These are phyloP conservation scores for Colletotrichum musicola DNA, from an alignment of 2,329 filamentous ascomycete genomes.

Conservation along the genomic window DNA sequence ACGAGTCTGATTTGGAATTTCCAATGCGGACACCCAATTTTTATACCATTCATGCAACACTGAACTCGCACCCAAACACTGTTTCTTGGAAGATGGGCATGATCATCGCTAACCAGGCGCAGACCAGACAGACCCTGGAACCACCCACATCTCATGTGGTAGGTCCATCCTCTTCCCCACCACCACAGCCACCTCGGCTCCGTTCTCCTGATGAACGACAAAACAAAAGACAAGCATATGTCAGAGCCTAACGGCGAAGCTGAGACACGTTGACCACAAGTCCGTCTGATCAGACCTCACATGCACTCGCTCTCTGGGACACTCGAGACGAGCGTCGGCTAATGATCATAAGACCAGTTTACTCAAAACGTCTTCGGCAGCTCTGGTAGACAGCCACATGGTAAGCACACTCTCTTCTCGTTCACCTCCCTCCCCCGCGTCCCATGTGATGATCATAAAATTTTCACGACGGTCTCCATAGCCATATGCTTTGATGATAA, in stretches of 20 bases:
- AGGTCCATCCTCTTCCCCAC: background rate
- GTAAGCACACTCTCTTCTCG: constrained; percentile 1
- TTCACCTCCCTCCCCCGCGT: background rate
- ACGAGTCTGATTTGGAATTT: constrained; percentile 74
- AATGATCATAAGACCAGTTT: constrained; percentile 2
- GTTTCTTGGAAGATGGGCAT: constrained; percentile 17
- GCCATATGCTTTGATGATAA: constrained; percentile 42
- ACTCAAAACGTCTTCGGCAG: too few relatives aligned
- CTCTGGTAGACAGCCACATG: background rate
- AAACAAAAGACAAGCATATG: constrained; percentile 43
- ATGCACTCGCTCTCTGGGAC: constrained; percentile 19
- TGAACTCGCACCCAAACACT: constrained; percentile 49
- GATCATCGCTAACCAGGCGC: constrained; percentile 36
- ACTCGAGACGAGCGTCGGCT: constrained; percentile 12
- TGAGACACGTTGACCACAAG: constrained; percentile 40
- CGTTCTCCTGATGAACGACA: constrained; percentile 41
- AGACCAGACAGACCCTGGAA: constrained; percentile 6
- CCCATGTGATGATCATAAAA: constrained; percentile 40
- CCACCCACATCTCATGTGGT: constrained; percentile 11
- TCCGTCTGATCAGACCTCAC: constrained; percentile 38
- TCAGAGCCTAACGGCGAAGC: constrained; percentile 42
- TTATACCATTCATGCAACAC: constrained; percentile 71
- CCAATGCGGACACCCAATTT: constrained; percentile 69
- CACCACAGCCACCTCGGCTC: constrained; percentile 23
- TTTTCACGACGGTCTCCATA: constrained; percentile 43